These are phyloP conservation scores for Candida mesenterica DNA, from an alignment of 1,139 yeast genomes.

Conservation along the genomic window DNA sequence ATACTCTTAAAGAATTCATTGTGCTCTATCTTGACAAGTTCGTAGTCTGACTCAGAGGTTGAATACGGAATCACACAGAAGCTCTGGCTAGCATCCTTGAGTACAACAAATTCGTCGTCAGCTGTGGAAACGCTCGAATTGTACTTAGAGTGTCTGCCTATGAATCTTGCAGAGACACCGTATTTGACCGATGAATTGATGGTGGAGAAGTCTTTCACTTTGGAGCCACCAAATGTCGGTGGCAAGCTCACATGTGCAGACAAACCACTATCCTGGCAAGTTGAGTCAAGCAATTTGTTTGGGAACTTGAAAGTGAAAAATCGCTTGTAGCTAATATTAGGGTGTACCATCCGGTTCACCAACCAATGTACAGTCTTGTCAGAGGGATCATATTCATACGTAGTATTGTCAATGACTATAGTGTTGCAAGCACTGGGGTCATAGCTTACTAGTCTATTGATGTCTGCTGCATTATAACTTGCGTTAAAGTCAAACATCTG, in stretches of 20 bases:
- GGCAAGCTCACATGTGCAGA: slow-evolving; percentile 21
- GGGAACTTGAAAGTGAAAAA: slow-evolving; percentile 27
- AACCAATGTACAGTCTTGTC: slow-evolving; percentile 26
- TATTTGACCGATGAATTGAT: slow-evolving; percentile 16
- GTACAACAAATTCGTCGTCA: slow-evolving; percentile 40
- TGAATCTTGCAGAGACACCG: slow-evolving; percentile 22
- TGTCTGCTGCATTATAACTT: slow-evolving; percentile 32
- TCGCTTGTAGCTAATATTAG: slow-evolving; percentile 13
- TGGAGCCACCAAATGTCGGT: slow-evolving; percentile 20
- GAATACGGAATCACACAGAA: slow-evolving; percentile 29
- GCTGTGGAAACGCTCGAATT: neutral
- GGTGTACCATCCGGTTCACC: slow-evolving; percentile 8
- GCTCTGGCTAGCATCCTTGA: slow-evolving; percentile 29
- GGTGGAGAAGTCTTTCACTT: slow-evolving; percentile 19
- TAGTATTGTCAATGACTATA: neutral
- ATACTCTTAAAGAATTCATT: slow-evolving; percentile 9
- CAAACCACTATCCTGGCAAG: slow-evolving; percentile 20
- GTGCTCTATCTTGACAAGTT: slow-evolving; percentile 15
- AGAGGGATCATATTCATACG: slow-evolving; percentile 20
- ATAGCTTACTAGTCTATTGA: slow-evolving; percentile 21
- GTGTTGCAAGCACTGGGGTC: neutral
- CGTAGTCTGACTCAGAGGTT: neutral
- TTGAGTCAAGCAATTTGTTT: slow-evolving; percentile 20
- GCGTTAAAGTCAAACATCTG: slow-evolving; percentile 48
- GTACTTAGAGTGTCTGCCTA: slow-evolving; percentile 24